Conservation (phyloP, 495 filamentous ascomycete species). For the Annulohypoxylon maeteangense region DNA sequence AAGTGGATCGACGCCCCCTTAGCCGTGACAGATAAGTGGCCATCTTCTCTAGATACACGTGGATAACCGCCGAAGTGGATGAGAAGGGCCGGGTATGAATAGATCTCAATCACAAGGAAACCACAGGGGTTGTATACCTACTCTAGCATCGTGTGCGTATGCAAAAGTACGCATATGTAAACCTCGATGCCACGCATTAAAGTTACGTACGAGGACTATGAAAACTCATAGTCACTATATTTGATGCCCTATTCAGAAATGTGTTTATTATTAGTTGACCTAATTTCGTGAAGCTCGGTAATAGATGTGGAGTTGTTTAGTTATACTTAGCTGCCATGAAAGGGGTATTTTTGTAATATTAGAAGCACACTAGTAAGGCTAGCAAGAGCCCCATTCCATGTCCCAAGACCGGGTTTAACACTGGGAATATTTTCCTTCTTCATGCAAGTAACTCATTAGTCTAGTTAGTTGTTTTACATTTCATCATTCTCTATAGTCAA, state of each 20-base stretch:
- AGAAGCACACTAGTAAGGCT: neutral
- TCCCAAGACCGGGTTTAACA: neutral
- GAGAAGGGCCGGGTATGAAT: neutral
- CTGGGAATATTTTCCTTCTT: neutral
- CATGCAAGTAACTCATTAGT: neutral
- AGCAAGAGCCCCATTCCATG: neutral
- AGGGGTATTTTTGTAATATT: neutral
- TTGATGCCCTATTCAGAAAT: neutral
- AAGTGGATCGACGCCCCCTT: slow-evolving; percentile 7
- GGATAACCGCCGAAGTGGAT: neutral
- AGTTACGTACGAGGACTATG: neutral
- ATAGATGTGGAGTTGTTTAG: slow-evolving; percentile 8
- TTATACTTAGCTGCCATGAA: neutral
- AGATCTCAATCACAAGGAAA: neutral
- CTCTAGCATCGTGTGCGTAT: neutral
- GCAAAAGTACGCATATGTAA: neutral
- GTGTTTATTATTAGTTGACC: neutral
- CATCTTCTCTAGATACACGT: neutral
- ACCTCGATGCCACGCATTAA: neutral
- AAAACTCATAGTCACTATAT: neutral
- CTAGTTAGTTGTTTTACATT: slow-evolving; percentile 23
- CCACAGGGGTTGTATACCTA: neutral
- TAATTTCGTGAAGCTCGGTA: neutral
- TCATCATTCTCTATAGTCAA: slow-evolving; percentile 27
- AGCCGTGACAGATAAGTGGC: neutral